Conservation (phyloP, 345 rosid genomes). For the Ailanthus altissimus region DNA sequence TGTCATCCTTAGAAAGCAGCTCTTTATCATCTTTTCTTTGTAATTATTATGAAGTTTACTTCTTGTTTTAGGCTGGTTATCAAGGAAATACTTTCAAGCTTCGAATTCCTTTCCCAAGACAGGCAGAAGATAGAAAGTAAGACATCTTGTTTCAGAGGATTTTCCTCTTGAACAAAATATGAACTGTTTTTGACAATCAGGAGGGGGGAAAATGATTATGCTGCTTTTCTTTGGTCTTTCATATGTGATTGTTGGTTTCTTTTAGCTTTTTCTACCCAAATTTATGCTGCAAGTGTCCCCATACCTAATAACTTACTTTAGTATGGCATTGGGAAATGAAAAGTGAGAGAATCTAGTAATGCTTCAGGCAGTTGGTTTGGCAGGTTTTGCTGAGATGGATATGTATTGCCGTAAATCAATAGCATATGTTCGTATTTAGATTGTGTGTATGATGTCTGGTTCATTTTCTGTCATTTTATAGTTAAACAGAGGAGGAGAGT, state of each 20-base stretch:
- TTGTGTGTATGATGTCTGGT: neutral
- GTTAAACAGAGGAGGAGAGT: neutral
- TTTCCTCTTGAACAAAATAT: neutral
- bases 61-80: conserved; percentile 56
- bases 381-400: neutral
- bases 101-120: conserved; percentile 81
- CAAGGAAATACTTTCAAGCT: conserved; percentile 74
- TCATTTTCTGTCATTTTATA: neutral
- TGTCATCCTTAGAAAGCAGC: conserved; percentile 7
- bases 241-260: neutral
- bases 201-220: neutral
- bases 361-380: neutral
- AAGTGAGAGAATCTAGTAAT: conserved; percentile 4
- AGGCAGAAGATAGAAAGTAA: conserved; percentile 82
- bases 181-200: neutral
- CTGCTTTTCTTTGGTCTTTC: conserved; percentile 13
- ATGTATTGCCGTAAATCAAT: neutral
- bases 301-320: neutral
- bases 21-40: neutral
- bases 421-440: neutral
- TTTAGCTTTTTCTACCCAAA: neutral
- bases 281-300: neutral
- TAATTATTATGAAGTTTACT: conserved; percentile 2
- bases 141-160: conserved; percentile 18
- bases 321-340: neutral